Conservation (phyloP, 306 rosid species). For the Lotus japonicus region DNA sequence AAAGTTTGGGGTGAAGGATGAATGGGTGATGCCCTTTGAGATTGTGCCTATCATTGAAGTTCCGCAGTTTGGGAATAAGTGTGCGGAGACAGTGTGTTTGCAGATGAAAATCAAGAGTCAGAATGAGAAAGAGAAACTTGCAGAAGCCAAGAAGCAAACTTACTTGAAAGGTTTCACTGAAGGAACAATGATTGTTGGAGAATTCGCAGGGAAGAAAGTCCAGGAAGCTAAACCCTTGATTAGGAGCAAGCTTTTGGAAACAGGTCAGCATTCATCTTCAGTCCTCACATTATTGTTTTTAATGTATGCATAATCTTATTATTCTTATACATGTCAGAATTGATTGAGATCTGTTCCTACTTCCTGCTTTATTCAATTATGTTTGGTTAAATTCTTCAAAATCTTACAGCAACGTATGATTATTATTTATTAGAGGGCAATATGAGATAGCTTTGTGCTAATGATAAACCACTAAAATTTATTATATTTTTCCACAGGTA, state of each 20-base stretch:
- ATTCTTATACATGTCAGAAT: background rate
- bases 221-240: conserved; percentile 83
- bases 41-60: conserved; percentile 75
- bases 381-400: background rate
- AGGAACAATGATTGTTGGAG: conserved; percentile 78
- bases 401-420: background rate
- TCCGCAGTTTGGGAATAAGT: conserved; percentile 70
- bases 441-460: background rate
- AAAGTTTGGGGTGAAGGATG: conserved; percentile 80
- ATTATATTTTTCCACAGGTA: background rate
- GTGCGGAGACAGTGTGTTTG: conserved; percentile 73
- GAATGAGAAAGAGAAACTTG: conserved; percentile 92
- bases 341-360: background rate
- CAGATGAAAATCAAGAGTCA: conserved; percentile 82
- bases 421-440: background rate
- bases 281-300: background rate
- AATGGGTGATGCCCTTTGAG: conserved; percentile 83
- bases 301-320: background rate
- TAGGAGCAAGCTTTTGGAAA: conserved; percentile 68
- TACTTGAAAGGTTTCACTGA: conserved; percentile 93
- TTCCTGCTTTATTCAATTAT: background rate
- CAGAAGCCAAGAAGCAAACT: conserved; percentile 87
- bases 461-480: background rate
- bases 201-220: conserved; percentile 59
- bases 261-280: conserved; percentile 36